These are phyloP conservation scores for Ramaria sp. DNA, from an alignment of 768 basidiomycete genomes.

Conservation along the genomic window DNA sequence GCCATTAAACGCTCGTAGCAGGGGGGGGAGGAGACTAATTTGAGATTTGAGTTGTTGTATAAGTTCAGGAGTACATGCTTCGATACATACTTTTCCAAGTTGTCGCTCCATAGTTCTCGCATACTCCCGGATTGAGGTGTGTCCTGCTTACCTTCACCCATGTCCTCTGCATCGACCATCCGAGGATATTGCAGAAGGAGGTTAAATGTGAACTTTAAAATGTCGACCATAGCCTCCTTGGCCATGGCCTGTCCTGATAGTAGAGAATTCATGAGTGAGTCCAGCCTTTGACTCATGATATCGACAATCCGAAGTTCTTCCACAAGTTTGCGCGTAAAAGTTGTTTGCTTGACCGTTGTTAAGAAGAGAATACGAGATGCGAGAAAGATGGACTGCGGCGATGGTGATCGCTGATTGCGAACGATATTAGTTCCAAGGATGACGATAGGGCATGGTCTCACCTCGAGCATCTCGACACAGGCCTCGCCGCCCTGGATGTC, in stretches of 20 bases:
- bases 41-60: not conserved
- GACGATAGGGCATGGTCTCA: constrained; percentile 21
- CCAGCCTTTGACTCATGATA: constrained; percentile 50
- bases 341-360: constrained; percentile 43
- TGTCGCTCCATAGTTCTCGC: constrained; percentile 14
- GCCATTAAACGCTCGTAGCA: constrained; percentile 60
- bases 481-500: constrained; percentile 55
- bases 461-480: constrained; percentile 50
- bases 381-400: constrained; percentile 60
- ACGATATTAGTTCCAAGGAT: not conserved
- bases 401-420: constrained; percentile 42
- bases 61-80: not conserved
- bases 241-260: constrained; percentile 42
- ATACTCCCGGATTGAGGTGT: constrained; percentile 4
- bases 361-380: constrained; percentile 71
- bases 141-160: not conserved
- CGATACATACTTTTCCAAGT: constrained; percentile 31
- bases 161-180: constrained; percentile 13
- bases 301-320: constrained; percentile 53
- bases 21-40: constrained; percentile 54
- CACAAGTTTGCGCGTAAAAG: constrained; percentile 45
- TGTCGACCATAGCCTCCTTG: constrained; percentile 68
- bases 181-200: constrained; percentile 70
- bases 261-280: constrained; percentile 39
- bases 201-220: constrained; percentile 81